These are phyloP conservation scores for Naematelia encephala DNA, from an alignment of 768 basidiomycete species.

Conservation along the genomic window DNA sequence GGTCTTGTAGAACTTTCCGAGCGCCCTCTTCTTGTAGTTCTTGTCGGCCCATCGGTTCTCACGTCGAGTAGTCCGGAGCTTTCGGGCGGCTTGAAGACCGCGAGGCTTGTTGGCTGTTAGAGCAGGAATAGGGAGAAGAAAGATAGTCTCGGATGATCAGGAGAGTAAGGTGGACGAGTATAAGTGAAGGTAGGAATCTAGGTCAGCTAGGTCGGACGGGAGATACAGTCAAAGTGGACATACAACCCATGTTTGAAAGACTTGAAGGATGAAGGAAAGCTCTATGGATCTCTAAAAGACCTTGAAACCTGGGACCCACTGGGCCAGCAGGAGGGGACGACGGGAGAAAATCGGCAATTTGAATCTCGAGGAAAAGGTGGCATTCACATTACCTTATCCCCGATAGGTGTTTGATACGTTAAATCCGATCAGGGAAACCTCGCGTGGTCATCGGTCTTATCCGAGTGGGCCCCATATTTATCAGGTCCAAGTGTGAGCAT, in stretches of 20 bases:
- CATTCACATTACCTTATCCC: not conserved
- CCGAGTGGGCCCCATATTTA: not conserved
- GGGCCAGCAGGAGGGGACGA: not conserved
- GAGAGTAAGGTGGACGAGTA: not conserved
- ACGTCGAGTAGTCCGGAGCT: conserved; percentile 88
- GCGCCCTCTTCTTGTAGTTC: conserved; percentile 97
- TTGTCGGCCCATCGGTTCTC: conserved; percentile 99
- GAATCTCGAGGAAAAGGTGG: not conserved
- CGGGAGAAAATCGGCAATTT: not conserved
- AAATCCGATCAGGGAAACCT: not conserved
- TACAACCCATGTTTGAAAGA: conserved; percentile 9
- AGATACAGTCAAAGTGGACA: not conserved
- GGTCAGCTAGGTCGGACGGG: not conserved
- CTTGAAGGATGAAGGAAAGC: conserved; percentile 1
- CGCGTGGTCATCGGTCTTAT: not conserved
- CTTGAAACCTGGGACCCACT: not conserved
- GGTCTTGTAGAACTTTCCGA: conserved; percentile 99
- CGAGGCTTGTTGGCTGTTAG: conserved; percentile 91
- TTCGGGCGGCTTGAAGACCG: conserved; percentile 97
- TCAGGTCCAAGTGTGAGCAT: too few relatives aligned
- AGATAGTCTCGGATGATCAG: too few relatives aligned
- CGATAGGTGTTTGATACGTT: not conserved
- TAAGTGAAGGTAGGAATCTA: not conserved
- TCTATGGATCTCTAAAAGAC: not conserved
- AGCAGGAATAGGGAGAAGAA: too few relatives aligned